Percentiles rank a stretch among this genome's conserved stretches.
These are phyloP conservation scores for Phialemoniopsis sp. DNA, from an alignment of 2,329 filamentous ascomycete species.

Conservation along the genomic window DNA sequence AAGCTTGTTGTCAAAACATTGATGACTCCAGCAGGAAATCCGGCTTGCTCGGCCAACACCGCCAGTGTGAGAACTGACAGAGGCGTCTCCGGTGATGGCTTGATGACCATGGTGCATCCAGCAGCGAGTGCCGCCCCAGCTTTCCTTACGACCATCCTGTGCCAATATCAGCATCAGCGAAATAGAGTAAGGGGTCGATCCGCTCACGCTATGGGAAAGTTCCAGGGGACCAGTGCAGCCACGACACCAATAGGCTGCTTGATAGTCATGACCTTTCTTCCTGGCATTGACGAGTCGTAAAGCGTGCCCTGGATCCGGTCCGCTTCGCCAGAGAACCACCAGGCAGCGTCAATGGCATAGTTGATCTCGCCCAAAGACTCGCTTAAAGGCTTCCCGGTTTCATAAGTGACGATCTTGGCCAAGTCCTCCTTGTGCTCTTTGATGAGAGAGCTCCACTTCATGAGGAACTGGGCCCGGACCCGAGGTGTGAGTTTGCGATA, in stretches of 20 bases:
- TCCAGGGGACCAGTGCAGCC: constrained; percentile 67
- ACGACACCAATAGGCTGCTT: constrained; percentile 70
- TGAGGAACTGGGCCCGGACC: constrained; percentile 23
- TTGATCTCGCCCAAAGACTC: constrained; percentile 51
- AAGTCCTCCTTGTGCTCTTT: constrained; percentile 24
- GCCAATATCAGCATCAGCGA: no score
- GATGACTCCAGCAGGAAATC: constrained; percentile 69
- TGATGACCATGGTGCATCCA: constrained; percentile 69
- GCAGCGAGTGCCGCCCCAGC: constrained; percentile 64
- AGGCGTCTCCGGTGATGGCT: constrained; percentile 69
- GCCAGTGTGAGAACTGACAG: constrained; percentile 68
- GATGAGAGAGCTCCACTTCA: constrained; percentile 28
- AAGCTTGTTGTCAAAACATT: constrained; percentile 40
- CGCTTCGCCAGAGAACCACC: constrained; percentile 50
- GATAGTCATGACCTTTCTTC: constrained; percentile 63
- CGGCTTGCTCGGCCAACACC: constrained; percentile 63
- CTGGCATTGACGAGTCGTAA: constrained; percentile 53
- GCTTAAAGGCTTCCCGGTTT: constrained; percentile 51
- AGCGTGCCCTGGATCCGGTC: constrained; percentile 51
- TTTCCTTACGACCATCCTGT: constrained; percentile 66
- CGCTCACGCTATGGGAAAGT: constrained; percentile 55
- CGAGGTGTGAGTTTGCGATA: constrained; percentile 29
- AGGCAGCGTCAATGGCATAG: constrained; percentile 45
- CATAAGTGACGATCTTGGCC: constrained; percentile 30
- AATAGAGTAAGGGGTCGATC: no score